Evolutionary conservation across 768 basidiomycete species (phyloP).

Genomic region (Crassisporium funariophilum): DNA sequence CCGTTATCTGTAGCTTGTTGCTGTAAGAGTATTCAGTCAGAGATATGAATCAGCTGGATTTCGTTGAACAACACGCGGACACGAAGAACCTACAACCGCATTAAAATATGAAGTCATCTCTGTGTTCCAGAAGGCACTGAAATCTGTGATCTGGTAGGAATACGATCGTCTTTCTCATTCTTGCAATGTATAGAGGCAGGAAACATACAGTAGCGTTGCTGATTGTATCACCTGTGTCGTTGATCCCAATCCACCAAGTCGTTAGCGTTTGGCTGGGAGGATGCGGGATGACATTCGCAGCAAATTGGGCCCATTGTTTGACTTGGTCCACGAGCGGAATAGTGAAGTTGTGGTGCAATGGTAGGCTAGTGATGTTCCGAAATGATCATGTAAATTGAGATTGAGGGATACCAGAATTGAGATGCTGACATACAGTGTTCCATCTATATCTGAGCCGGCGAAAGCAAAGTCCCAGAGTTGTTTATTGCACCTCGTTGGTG

Average conservation of each 20-base stretch:
- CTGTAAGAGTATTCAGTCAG: constrained; percentile 12
- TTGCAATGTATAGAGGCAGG: constrained; percentile 1
- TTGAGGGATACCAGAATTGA: neutral
- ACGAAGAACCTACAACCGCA: constrained; percentile 54
- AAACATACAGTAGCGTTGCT: constrained; percentile 37
- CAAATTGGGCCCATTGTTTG: constrained; percentile 48
- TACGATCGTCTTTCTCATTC: too few relatives aligned
- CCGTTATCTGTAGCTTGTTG: constrained; percentile 41
- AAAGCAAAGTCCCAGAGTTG: constrained; percentile 62
- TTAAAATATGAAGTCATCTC: constrained; percentile 53
- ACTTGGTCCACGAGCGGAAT: constrained; percentile 51
- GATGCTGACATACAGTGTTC: constrained; percentile 30
- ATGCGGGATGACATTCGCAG: constrained; percentile 46
- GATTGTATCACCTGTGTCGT: constrained; percentile 55
- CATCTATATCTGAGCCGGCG: constrained; percentile 52
- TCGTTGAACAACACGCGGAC: too few relatives aligned
- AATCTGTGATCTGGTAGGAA: constrained; percentile 44
- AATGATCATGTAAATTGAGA: neutral
- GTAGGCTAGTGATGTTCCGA: constrained; percentile 33
- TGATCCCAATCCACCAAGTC: constrained; percentile 63
- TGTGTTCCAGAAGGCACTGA: constrained; percentile 48
- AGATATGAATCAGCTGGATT: too few relatives aligned
- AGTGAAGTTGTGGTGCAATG: constrained; percentile 50
- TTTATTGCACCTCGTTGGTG: constrained; percentile 41
- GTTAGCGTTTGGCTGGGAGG: constrained; percentile 44